Base-by-base conservation (phyloP, 164 flowering plant genomes). In the Dillenia turbinata region DNA sequence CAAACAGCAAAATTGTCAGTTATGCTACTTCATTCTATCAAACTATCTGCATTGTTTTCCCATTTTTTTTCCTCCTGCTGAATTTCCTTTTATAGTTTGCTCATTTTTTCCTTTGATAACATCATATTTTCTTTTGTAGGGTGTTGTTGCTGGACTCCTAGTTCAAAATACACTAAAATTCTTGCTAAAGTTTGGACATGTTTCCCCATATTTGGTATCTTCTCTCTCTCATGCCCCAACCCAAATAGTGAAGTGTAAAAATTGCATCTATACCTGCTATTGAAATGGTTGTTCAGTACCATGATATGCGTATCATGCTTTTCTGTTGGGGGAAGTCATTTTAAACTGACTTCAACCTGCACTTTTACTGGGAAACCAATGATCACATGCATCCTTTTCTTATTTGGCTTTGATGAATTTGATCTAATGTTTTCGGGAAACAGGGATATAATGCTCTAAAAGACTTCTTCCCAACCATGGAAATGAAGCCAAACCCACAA, bases 401-500 rank as follows among this genome's bases (percentile, higher is more conserved):
- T 53, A 33, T 19, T 44, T 47, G 47, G 17, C 40, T 59, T 19
- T 47, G 6, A 10, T 17, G 9, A 55, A 8, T 24, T 54, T 60
- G 49, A 52, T 6, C 51, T 60, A 63, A 60, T 63, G 53, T 59
- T 58, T 33, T 53, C 47, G 68, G 46, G 12, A 64, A 65, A 16
- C 75, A 94, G 98, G 97, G 98, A 49, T 94, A 90, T 66, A 94
- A 91, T 74, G 85, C 98, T 61, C 88, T 94, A 13, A 90, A 94
- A 71, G 98, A 94, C 72, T 94, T 33, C 77, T 94, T 94, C 66
- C 98, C 98, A 64, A 94, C 97, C 53, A 94, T 94, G 98, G 83
- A 82, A 75, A 89, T 94, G 98, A 89, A 75, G 78, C 98, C 98
- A 72, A 94, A 94, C 65, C 84, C 95, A 55, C 98, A 94, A 66